Evolutionary conservation across 1,284 basidiomycete genomes (phyloP), one percentile per base, ranked within the genome.

Genomic region (Microbotryum lychnidis-dioicae): DNA sequence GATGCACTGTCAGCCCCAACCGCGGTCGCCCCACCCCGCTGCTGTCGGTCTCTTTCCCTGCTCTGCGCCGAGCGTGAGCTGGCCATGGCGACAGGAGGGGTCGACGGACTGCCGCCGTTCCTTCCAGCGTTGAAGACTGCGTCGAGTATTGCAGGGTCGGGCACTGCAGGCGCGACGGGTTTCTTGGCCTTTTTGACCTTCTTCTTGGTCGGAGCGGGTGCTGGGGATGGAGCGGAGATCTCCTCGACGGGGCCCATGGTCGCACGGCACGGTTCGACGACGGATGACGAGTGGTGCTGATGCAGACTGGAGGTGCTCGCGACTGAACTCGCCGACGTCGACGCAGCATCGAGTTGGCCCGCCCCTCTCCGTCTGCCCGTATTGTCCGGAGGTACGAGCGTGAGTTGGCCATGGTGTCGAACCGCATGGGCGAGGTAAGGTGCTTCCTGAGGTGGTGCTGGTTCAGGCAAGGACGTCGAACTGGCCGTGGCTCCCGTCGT

Each of bases 311-410:
- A 42, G 31, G 8, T 29, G 23, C 29, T 46, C 46, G 48, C 49
- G 18, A 42, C 3, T 25, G 45, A 21, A 25, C 47, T 44, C 12
- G 55, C 37, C 6, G 21, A 42, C 49, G 21, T 8, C 16, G 21
- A 62, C 23, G 6, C 60, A 55, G 21, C 25, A n/a, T 5, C 56
- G 16, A 20, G 59, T 58, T 16, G 56, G 57, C 14, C 58, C 61
- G 5, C 60, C 61, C 18, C 46, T 33, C 66, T 23, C 5, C 59
- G 42, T 6, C 44, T 18, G 16, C 63, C 65, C 37, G 58, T 33
- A 53, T 69, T 69, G 56, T 67, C 65, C 6, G 68, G 65, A 0
- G 65, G 61, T n/a, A 64, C 54, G 56, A 69, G 66, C 21, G 68
- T 67, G 12, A 60, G 23, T 10, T 60, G 57, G 4, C 65, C 65